A percentile compares a stretch with the other conserved stretches of the same genome.
phyloP scores from a whole-genome alignment of 2,329 filamentous ascomycete genomes.

The Coleophoma eucalyptorum region DNA sequence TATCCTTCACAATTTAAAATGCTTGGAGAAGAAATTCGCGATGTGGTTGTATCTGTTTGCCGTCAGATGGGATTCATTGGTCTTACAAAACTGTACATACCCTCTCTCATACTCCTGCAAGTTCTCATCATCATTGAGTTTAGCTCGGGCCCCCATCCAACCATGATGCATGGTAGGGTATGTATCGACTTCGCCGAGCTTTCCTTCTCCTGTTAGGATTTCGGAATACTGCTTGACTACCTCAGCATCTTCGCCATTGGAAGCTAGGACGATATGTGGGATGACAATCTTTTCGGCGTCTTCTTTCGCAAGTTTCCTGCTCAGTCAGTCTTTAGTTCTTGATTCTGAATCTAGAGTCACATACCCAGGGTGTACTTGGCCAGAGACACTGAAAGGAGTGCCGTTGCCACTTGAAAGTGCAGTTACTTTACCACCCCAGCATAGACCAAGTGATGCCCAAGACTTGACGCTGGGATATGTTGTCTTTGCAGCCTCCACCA shows the following conservation, averaged over 20 bases:
- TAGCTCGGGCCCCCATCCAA: slow-evolving; percentile 51
- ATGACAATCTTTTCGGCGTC: slow-evolving; percentile 41
- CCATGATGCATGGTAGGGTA: slow-evolving; percentile 19
- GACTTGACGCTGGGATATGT: slow-evolving; percentile 50
- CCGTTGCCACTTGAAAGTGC: slow-evolving; percentile 10
- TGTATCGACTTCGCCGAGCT: slow-evolving; percentile 29
- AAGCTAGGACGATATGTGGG: slow-evolving; percentile 46
- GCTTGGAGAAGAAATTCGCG: slow-evolving; percentile 13
- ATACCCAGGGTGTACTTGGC: slow-evolving; percentile 22
- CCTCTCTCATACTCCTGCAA: slow-evolving; percentile 43
- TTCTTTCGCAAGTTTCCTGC: slow-evolving; percentile 16
- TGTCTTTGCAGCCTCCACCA: slow-evolving; percentile 30
- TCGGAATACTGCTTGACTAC: slow-evolving; percentile 37
- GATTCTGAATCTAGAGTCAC: background rate
- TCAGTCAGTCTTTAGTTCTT: background rate
- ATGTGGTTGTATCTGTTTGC: slow-evolving; percentile 16
- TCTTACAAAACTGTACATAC: slow-evolving; percentile 22
- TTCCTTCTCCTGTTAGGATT: slow-evolving; percentile 32
- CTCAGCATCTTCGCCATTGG: slow-evolving; percentile 41
- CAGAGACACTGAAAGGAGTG: slow-evolving; percentile 17
- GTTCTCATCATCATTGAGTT: slow-evolving; percentile 40
- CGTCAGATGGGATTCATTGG: background rate
- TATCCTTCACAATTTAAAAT: background rate
- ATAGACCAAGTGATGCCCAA: slow-evolving; percentile 21
- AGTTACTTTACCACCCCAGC: slow-evolving; percentile 25